A percentile compares a stretch with the other conserved stretches of the same genome.
Conservation (phyloP, 202 grass and related monocot genomes). For the Zizania palustris region DNA sequence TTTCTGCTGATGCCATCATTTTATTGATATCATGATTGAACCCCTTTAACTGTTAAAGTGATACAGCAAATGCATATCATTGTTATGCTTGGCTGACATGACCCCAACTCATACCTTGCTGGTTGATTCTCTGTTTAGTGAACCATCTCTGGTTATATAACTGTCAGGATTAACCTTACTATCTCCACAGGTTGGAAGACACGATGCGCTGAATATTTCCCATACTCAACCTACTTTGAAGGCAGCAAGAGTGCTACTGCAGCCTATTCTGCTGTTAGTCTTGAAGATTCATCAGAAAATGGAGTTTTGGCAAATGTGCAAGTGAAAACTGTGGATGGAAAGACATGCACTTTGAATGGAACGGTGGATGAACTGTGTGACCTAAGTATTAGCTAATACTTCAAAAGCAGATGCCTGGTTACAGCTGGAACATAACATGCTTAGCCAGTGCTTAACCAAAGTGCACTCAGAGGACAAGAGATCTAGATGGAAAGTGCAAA, state of each 20-base stretch:
- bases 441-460: slow-evolving; percentile 41
- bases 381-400: slow-evolving; percentile 68
- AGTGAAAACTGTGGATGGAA: slow-evolving; percentile 37
- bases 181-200: slow-evolving; percentile 82
- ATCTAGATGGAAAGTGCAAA: slow-evolving; percentile 38
- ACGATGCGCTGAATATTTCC: slow-evolving; percentile 82
- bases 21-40: too few species aligned
- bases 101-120: slow-evolving; percentile 1
- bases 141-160: not conserved
- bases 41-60: slow-evolving; percentile 6
- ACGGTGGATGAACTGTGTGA: slow-evolving; percentile 72
- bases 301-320: slow-evolving; percentile 48
- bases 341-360: slow-evolving; percentile 60
- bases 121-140: not conserved
- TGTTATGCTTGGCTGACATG: not conserved
- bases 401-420: slow-evolving; percentile 33
- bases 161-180: slow-evolving; percentile 32
- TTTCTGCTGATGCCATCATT: not conserved
- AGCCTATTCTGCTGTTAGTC: slow-evolving; percentile 29
- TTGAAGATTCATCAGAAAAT: slow-evolving; percentile 74
- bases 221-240: slow-evolving; percentile 84
- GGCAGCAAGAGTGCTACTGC: slow-evolving; percentile 59
- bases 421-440: slow-evolving; percentile 45
- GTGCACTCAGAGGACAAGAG: slow-evolving; percentile 29
- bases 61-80: not conserved